These are phyloP conservation scores for Solanum stenotomum DNA, from an alignment of 257 asterid genomes.

Conservation along the genomic window DNA sequence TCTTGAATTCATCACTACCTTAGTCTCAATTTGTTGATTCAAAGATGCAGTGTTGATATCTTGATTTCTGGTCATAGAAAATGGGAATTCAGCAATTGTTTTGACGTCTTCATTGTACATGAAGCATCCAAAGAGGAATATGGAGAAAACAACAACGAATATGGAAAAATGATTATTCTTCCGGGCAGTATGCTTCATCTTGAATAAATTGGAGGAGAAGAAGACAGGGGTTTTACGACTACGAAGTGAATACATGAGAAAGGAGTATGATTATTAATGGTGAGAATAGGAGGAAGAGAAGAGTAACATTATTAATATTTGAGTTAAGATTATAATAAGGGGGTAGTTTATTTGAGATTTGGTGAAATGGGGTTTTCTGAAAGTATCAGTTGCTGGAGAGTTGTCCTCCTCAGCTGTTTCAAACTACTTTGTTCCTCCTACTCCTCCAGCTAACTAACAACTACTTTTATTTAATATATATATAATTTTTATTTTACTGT, in stretches of 20 bases:
- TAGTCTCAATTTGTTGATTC: conserved; percentile 2
- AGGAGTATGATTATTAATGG: background rate
- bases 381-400: conserved; percentile 36
- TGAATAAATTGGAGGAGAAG: conserved; percentile 17
- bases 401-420: conserved; percentile 27
- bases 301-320: background rate
- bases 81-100: conserved; percentile 66
- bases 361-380: conserved; percentile 52
- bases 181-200: conserved; percentile 53
- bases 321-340: background rate
- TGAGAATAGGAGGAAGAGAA: conserved; percentile 1
- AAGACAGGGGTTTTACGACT: conserved; percentile 40
- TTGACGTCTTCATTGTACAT: conserved; percentile 75
- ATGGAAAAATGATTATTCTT: conserved; percentile 41
- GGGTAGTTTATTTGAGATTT: conserved; percentile 18
- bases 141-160: conserved; percentile 45
- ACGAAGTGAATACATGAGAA: conserved; percentile 52
- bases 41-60: conserved; percentile 5
- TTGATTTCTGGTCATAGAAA: conserved; percentile 35
- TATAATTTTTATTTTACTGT: background rate
- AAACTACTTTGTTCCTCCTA: background rate
- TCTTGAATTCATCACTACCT: conserved; percentile 31
- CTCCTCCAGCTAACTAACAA: background rate
- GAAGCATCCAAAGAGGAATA: conserved; percentile 69
- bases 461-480: background rate